A percentile compares a stretch with the other conserved stretches of the same genome.
These are phyloP conservation scores for Phytophthora sojae DNA, from an alignment of 352 stramenopile genomes.

Conservation along the genomic window DNA sequence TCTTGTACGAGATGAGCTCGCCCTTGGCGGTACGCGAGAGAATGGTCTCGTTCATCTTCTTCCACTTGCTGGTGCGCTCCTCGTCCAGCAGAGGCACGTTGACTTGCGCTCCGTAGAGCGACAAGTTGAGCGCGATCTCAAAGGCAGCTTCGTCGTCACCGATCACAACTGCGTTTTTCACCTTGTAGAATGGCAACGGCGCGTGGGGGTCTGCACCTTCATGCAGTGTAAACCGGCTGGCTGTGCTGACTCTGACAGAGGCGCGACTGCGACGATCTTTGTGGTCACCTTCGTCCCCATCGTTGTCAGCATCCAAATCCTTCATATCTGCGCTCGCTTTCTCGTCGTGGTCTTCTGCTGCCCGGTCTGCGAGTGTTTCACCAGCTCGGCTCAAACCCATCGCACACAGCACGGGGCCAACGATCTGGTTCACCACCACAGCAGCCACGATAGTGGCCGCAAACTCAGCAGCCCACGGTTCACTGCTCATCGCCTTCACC, in stretches of 20 bases:
- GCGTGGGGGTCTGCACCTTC: conserved; percentile 34
- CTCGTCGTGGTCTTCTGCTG: not conserved
- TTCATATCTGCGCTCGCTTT: not conserved
- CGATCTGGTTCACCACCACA: conserved; percentile 77
- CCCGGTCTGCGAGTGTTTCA: conserved; percentile 38
- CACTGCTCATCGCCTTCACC: conserved; percentile 58
- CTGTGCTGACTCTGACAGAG: not conserved
- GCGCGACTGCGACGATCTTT: not conserved
- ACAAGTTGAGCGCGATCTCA: conserved; percentile 66
- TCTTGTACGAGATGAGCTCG: conserved; percentile 72
- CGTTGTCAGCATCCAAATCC: not conserved
- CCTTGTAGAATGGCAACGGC: conserved; percentile 50
- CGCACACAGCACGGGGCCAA: conserved; percentile 66
- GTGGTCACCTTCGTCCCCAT: not conserved
- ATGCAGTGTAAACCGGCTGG: not conserved
- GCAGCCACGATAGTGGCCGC: conserved; percentile 71
- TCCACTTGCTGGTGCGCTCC: conserved; percentile 61
- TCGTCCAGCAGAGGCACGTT: conserved; percentile 67
- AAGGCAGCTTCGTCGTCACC: conserved; percentile 74
- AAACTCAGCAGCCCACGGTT: conserved; percentile 66
- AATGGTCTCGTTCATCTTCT: conserved; percentile 71
- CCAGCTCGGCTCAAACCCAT: conserved; percentile 61
- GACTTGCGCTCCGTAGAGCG: conserved; percentile 66
- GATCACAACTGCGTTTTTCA: conserved; percentile 67
- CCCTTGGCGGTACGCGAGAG: conserved; percentile 53